phyloP scores from a whole-genome alignment of 768 basidiomycete species.

The Leccinum fibrillosum region DNA sequence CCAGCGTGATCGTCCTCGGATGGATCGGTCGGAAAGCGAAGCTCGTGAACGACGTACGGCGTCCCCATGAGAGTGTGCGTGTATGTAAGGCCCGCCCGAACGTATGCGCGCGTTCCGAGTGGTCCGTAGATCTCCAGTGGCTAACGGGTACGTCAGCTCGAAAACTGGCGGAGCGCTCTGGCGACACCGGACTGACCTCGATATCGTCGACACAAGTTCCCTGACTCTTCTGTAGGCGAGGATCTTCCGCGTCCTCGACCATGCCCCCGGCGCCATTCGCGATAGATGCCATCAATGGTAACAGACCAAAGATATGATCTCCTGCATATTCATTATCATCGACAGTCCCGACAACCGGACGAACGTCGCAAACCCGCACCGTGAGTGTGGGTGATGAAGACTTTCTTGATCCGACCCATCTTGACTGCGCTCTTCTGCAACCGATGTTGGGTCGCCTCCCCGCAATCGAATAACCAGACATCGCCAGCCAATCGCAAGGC shows the following conservation, averaged over 20 bases:
- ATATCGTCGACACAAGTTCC: background rate
- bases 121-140: conserved; percentile 85
- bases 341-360: background rate
- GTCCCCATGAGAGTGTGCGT: conserved; percentile 65
- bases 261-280: conserved; percentile 75
- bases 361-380: conserved; percentile 39
- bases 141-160: conserved; percentile 34
- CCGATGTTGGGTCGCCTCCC: conserved; percentile 79
- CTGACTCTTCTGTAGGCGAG: conserved; percentile 36
- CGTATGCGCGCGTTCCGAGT: conserved; percentile 74
- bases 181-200: conserved; percentile 15
- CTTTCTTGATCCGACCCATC: conserved; percentile 76
- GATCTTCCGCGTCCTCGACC: conserved; percentile 56
- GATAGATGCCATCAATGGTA: conserved; percentile 64
- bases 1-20: conserved; percentile 47
- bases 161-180: background rate
- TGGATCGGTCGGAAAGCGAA: conserved; percentile 63
- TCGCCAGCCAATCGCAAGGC: conserved; percentile 63
- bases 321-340: conserved; percentile 40
- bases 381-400: conserved; percentile 89
- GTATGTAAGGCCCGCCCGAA: conserved; percentile 63
- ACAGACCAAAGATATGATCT: conserved; percentile 77
- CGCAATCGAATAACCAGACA: conserved; percentile 85
- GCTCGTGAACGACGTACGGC: conserved; percentile 81
- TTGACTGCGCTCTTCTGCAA: conserved; percentile 69